phyloP scores from a whole-genome alignment of 306 rosid genomes.

The Quercus berberidifolia region DNA sequence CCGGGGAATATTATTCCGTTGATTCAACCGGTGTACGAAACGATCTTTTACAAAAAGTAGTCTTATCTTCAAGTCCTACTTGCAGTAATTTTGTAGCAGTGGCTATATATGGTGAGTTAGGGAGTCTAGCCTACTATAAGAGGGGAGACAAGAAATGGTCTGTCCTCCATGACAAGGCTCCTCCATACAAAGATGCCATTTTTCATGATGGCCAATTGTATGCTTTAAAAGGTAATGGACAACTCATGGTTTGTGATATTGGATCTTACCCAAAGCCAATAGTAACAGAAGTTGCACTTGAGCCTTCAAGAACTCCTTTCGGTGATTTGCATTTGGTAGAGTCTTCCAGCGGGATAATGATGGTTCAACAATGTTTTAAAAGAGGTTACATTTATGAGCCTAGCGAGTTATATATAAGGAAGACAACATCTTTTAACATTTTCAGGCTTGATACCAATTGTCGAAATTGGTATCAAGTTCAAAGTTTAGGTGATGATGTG shows the following conservation, averaged over 20 bases:
- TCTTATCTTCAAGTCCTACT: background rate
- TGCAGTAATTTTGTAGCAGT: background rate
- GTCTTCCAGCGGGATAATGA: background rate
- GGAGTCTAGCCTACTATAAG: background rate
- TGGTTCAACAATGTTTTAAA: background rate
- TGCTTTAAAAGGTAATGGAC: background rate
- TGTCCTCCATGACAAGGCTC: background rate
- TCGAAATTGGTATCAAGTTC: too few species aligned
- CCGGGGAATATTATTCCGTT: background rate
- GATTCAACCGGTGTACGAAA: background rate
- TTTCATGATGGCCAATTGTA: background rate
- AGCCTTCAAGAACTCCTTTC: background rate
- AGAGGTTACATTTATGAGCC: background rate
- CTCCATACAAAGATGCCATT: background rate
- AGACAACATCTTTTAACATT: too few species aligned
- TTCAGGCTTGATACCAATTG: too few species aligned
- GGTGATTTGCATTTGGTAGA: background rate
- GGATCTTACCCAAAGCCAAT: background rate
- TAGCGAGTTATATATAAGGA: too few species aligned
- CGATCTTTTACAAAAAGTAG: background rate
- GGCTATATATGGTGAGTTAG: background rate
- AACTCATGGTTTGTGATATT: background rate
- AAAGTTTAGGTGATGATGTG: too few species aligned
- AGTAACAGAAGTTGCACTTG: background rate
- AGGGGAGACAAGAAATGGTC: background rate